These are phyloP conservation scores for Sporodiniella umbellata DNA, from an alignment of 371 early-diverging fungal species.

Conservation along the genomic window DNA sequence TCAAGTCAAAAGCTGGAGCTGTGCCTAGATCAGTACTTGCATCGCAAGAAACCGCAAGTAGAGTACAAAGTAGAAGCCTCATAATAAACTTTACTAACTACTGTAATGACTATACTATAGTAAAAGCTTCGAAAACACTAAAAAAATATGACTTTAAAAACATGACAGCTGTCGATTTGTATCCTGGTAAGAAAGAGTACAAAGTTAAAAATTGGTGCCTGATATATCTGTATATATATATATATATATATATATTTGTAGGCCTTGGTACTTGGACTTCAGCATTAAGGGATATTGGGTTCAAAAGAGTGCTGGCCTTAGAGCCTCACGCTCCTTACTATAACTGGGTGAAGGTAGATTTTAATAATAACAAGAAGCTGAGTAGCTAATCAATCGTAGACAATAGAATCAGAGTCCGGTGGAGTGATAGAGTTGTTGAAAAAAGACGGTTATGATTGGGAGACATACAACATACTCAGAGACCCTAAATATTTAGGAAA, in stretches of 20 bases:
- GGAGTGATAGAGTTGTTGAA: constrained; percentile 21
- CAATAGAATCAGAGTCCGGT: constrained; percentile 5
- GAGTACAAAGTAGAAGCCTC: not conserved
- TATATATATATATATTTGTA: too few species aligned
- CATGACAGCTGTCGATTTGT: constrained; percentile 39
- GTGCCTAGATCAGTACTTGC: constrained; percentile 4
- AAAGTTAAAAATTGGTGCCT: constrained; percentile 11
- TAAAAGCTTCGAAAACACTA: constrained; percentile 6
- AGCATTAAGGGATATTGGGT: constrained; percentile 31
- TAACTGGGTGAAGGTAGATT: constrained; percentile 20
- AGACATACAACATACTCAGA: constrained; percentile 34
- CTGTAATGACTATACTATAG: not conserved
- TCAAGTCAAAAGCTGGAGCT: constrained; percentile 4
- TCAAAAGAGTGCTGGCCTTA: constrained; percentile 30
- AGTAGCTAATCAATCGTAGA: not conserved
- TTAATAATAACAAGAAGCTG: not conserved
- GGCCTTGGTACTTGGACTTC: constrained; percentile 45
- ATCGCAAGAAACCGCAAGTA: constrained; percentile 4
- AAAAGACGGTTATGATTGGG: constrained; percentile 49
- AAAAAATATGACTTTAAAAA: constrained; percentile 15
- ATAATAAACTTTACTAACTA: too few species aligned
- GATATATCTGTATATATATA: not conserved
- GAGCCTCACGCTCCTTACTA: constrained; percentile 30
- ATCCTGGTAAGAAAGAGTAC: constrained; percentile 30
- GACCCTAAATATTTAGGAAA: constrained; percentile 27